Conservation (phyloP, 1,139 yeast genomes). For the Lodderomyces margitis region DNA sequence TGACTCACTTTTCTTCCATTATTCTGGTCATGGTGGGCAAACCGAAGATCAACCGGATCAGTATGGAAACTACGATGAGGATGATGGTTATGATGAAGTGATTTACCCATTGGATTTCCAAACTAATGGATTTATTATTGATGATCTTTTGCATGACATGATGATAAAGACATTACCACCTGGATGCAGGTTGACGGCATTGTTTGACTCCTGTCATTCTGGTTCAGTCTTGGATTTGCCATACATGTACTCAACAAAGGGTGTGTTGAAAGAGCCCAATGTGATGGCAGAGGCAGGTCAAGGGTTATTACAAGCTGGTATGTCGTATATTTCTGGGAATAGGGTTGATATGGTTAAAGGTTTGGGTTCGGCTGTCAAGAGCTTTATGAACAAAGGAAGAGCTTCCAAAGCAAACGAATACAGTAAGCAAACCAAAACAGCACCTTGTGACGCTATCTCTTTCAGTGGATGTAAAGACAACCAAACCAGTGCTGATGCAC, state of each 20-base stretch:
- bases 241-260: constrained; percentile 85
- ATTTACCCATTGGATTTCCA: constrained; percentile 90
- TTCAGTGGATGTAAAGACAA: constrained; percentile 90
- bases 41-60: constrained; percentile 51
- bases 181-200: constrained; percentile 84
- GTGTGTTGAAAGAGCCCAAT: constrained; percentile 86
- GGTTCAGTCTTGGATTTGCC: constrained; percentile 92
- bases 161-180: constrained; percentile 76
- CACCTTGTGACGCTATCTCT: constrained; percentile 86
- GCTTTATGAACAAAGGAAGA: constrained; percentile 28
- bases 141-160: constrained; percentile 80
- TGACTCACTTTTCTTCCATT: constrained; percentile 77
- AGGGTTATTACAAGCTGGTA: constrained; percentile 69
- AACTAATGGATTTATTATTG: constrained; percentile 68
- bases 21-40: constrained; percentile 93
- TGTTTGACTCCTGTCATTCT: constrained; percentile 91
- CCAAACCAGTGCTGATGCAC: constrained; percentile 79
- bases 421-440: constrained; percentile 56
- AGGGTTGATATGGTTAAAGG: constrained; percentile 49
- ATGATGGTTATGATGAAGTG: constrained; percentile 84
- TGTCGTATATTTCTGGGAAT: constrained; percentile 73
- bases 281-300: constrained; percentile 80
- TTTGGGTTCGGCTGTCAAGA: constrained; percentile 48
- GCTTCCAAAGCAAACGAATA: constrained; percentile 27
- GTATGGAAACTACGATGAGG: constrained; percentile 76